Base-by-base conservation (phyloP, 306 rosid genomes). In the Canavalia ensiformis region DNA sequence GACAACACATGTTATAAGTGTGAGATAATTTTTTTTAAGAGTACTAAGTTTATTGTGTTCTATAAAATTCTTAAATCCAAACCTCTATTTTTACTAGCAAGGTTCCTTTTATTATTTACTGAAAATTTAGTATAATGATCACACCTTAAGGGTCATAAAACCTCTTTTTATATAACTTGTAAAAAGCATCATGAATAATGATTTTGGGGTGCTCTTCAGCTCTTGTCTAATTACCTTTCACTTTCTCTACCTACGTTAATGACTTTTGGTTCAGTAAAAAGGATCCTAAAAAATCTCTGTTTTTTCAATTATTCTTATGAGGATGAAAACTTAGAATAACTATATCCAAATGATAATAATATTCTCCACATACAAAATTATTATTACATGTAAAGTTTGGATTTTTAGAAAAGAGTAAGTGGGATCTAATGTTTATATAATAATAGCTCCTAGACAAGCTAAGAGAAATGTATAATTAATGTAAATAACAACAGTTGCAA, bases 201-300 rank as follows among this genome's bases (percentile, higher is more conserved):
- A 79, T 67, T 44, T 68, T 31, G 69, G 70, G n/a, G 25, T 42
- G 34, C 8, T 3, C 13, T 33, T 68, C 54, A 41, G 55, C 75
- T 33, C 42, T n/a, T 65, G 77, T 63, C 80, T 71, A 56, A 39
- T 58, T 71, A 28, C 72, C 64, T 50, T 59, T 68, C 80, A 83
- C 55, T 78, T 47, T 78, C 84, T 73, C 70, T 76, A 70, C 88
- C 84, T 79, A 77, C 72, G 70, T 66, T 49, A 44, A 81, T 84
- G 88, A 86, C 85, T 75, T 82, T 25, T 35, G 72, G 63, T 82
- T 54, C 8, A 30, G 44, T 74, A 82, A 83, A 81, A 87, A 62
- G 8, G 87, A 67, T 77, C 35, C 71, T 55, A 11, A 66, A 13
- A 55, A 79, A 74, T 42, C 67, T 44, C 39, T 42, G 29, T 57